Conservation (phyloP, 257 asterid species). For the Anisodus tanguticus region DNA sequence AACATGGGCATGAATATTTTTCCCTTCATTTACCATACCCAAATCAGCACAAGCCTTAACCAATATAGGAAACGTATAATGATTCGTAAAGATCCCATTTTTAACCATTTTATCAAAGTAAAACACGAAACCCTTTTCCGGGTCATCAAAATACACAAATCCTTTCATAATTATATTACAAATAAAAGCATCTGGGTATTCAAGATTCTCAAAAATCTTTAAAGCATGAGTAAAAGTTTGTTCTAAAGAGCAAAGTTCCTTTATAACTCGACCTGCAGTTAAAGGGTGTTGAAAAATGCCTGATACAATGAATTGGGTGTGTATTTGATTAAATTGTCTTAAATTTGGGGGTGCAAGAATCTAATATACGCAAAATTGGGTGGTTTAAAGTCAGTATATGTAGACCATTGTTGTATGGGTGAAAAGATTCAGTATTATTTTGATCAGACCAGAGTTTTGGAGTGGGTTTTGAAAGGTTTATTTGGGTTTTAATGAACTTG, state of each 20-base stretch:
- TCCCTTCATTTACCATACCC: constrained; percentile 39
- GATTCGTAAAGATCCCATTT: constrained; percentile 38
- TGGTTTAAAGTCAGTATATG: constrained; percentile 38
- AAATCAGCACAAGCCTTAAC: constrained; percentile 47
- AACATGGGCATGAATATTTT: constrained; percentile 37
- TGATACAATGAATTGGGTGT: constrained; percentile 40
- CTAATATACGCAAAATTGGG: constrained; percentile 41
- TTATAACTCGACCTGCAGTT: constrained; percentile 42
- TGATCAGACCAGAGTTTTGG: constrained; percentile 45
- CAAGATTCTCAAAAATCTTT: constrained; percentile 40
- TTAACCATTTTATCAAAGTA: constrained; percentile 42
- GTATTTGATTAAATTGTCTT: constrained; percentile 42
- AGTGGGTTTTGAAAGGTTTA: constrained; percentile 44
- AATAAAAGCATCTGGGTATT: constrained; percentile 46
- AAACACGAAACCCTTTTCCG: constrained; percentile 38
- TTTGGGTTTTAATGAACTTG: constrained; percentile 41
- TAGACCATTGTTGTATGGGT: constrained; percentile 29
- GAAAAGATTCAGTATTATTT: neutral
- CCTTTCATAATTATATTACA: constrained; percentile 45
- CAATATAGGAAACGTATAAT: constrained; percentile 45
- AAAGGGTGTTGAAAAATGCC: constrained; percentile 46
- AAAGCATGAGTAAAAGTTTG: constrained; percentile 28
- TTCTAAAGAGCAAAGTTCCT: constrained; percentile 41
- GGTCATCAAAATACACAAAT: constrained; percentile 37
- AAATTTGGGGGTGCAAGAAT: constrained; percentile 30